Evolutionary conservation across 176 grass and related monocot species (phyloP), one percentile per base, ranked within the genome.

Genomic region (Tillandsia fasciculata): DNA sequence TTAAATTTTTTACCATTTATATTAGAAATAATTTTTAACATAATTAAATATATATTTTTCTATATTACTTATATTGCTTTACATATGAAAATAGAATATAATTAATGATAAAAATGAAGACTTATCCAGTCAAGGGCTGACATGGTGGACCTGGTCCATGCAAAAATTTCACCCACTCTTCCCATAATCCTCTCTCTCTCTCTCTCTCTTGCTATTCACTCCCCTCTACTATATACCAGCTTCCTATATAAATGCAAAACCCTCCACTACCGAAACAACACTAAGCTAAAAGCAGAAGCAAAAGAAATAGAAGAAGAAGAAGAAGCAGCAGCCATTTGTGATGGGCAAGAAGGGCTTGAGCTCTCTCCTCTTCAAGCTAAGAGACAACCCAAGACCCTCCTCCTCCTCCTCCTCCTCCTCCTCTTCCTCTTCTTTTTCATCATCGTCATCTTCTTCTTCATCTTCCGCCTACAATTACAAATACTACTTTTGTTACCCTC

Each of bases 271-370:
- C 52, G 15, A 42, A 42, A 42, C 33, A 42, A 42, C 3, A 42
- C 33, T 42, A 42, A 17, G 7, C 54, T 59, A 14, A 6, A 59
- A 59, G 13, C n/a, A 5, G n/a, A 13, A 56, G 14, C 12, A 53
- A 12, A 56, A 56, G 53, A n/a, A 57, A 17, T 6, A 57, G 53
- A 57, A 57, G 8, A 15, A 57, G 53, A 57, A 57, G 53, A 11
- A 56, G 27, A 28, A 11, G 20, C 42, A 11, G 20, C 42, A 65
- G 13, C 64, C 64, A 42, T 42, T 42, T 42, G 5, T 13, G 15
- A 66, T 66, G 64, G 64, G 64, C 2, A 66, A 29, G 27, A 66
- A 47, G 64, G n/a, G 65, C 65, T 47, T 67, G 28, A 67, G 28
- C 65, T 67, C 65, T 10, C 65, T 67, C 33, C 29, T 67, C 65